A percentile compares a stretch with the other conserved stretches of the same genome.
These are phyloP conservation scores for Naganishia liquefaciens DNA, from an alignment of 1,284 basidiomycete species.

Conservation along the genomic window DNA sequence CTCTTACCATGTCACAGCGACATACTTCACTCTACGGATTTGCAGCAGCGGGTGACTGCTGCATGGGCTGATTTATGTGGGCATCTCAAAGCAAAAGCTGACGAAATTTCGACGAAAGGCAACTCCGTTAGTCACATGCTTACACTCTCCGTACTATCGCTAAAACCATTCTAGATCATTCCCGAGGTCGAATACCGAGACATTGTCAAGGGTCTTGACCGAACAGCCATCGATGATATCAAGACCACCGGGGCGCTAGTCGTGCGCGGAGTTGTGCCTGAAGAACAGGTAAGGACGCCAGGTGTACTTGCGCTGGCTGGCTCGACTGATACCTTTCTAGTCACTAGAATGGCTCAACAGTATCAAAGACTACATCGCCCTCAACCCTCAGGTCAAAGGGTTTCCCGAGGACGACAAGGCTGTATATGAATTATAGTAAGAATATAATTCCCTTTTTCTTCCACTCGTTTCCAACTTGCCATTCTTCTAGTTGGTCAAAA, in stretches of 20 bases:
- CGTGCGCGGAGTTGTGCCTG: slow-evolving; percentile 63
- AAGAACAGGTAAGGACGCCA: slow-evolving; percentile 51
- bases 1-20: slow-evolving; percentile 2
- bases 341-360: slow-evolving; percentile 65
- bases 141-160: not conserved
- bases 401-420: slow-evolving; percentile 69
- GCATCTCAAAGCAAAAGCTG: slow-evolving; percentile 57
- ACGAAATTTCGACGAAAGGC: slow-evolving; percentile 57
- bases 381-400: slow-evolving; percentile 60
- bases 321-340: slow-evolving; percentile 38
- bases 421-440: slow-evolving; percentile 67
- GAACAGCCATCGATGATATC: slow-evolving; percentile 56
- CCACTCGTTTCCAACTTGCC: slow-evolving; percentile 23
- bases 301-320: no score
- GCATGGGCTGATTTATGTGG: slow-evolving; percentile 61
- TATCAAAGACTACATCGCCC: slow-evolving; percentile 61
- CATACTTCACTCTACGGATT: slow-evolving; percentile 8
- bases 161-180: slow-evolving; percentile 57
- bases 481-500: slow-evolving; percentile 56
- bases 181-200: slow-evolving; percentile 61
- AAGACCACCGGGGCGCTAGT: slow-evolving; percentile 64
- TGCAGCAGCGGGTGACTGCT: slow-evolving; percentile 5
- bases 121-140: slow-evolving; percentile 41
- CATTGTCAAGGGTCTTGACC: slow-evolving; percentile 56
- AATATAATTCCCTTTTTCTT: not conserved